Conservation (phyloP, 306 rosid species). For the Prunus campanulata region DNA sequence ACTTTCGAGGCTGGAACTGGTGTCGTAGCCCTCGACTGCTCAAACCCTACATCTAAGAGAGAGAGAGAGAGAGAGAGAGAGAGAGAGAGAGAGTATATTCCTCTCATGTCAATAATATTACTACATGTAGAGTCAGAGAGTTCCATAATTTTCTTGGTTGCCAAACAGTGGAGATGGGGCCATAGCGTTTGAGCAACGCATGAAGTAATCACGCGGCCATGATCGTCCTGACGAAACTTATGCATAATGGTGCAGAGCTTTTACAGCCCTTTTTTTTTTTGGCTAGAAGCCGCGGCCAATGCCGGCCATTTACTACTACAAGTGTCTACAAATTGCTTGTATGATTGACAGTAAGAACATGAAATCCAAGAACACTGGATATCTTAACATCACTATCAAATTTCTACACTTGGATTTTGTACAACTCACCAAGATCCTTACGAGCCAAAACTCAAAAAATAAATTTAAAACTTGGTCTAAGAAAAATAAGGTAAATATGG, state of each 20-base stretch:
- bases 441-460: background rate
- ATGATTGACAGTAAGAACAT: background rate
- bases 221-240: background rate
- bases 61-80: background rate
- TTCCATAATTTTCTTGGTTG: background rate
- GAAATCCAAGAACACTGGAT: constrained; percentile 19
- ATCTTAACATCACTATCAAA: background rate
- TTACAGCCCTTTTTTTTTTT: background rate
- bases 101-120: background rate
- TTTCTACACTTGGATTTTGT: background rate
- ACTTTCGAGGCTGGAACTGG: constrained; percentile 5
- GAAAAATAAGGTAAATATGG: background rate
- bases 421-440: background rate
- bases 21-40: background rate
- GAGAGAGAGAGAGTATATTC: background rate
- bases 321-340: background rate
- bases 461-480: background rate
- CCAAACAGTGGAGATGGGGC: background rate
- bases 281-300: background rate
- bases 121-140: background rate
- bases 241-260: background rate
- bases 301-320: background rate
- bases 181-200: background rate
- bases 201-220: constrained; percentile 1
- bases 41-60: background rate